A percentile compares a stretch with the other conserved stretches of the same genome.
These are phyloP conservation scores for Vigna hirtella DNA, from an alignment of 306 rosid species.

Conservation along the genomic window DNA sequence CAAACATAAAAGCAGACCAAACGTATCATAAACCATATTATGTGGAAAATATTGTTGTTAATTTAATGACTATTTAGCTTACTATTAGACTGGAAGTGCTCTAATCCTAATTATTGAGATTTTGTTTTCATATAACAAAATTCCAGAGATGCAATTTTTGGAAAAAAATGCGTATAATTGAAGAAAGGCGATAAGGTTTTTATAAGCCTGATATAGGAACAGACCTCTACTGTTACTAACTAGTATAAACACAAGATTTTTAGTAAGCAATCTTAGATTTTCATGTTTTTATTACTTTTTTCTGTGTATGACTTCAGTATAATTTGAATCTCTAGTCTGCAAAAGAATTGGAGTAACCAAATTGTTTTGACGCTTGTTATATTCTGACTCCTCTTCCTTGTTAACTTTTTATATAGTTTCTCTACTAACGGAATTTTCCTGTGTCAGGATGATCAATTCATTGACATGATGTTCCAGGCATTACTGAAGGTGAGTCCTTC, in stretches of 20 bases:
- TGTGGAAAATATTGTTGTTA: no score
- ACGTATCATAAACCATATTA: no score
- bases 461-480: conserved; percentile 76
- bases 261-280: not conserved
- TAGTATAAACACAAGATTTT: not conserved
- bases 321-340: conserved; percentile 20
- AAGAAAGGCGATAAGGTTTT: conserved; percentile 10
- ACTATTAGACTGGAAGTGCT: conserved; percentile 6
- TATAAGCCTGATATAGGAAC: conserved; percentile 15
- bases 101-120: conserved; percentile 20
- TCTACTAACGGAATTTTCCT: conserved; percentile 43
- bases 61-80: not conserved
- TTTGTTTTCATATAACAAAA: not conserved
- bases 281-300: not conserved
- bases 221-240: not conserved
- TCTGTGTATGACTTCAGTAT: conserved; percentile 33
- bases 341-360: conserved; percentile 25
- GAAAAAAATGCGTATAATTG: conserved; percentile 10
- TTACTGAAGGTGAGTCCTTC: conserved; percentile 69
- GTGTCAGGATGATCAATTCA: conserved; percentile 83
- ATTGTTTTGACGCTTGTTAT: conserved; percentile 38
- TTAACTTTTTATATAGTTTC: conserved; percentile 7
- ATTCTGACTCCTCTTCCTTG: not conserved
- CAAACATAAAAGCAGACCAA: no score
- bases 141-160: conserved; percentile 1